Evolutionary conservation across 257 asterid genomes (phyloP).

Genomic region (Avicennia marina): DNA sequence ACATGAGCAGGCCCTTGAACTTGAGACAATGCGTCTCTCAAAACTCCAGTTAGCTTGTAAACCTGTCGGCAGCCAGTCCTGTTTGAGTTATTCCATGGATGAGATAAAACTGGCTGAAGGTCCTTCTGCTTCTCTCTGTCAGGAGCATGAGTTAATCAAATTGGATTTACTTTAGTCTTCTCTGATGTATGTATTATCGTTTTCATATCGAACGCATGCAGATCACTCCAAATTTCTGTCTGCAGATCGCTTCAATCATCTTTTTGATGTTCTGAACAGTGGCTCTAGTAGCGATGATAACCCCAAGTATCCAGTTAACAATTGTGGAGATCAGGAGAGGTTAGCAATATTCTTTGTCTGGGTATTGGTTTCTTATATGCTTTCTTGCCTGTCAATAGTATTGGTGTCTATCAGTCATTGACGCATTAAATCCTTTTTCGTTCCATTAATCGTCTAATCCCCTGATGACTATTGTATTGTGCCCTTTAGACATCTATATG

Average conservation of each 20-base stretch:
- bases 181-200: not conserved
- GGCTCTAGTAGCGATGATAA: slow-evolving; percentile 43
- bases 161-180: too few relatives aligned
- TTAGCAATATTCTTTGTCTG: slow-evolving; percentile 13
- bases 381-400: not conserved
- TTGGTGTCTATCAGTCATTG: not conserved
- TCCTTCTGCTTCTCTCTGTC: slow-evolving; percentile 7
- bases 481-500: too few relatives aligned
- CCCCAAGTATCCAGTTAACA: slow-evolving; percentile 29
- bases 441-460: too few relatives aligned
- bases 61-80: slow-evolving; percentile 28
- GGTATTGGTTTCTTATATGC: not conserved
- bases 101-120: slow-evolving; percentile 48
- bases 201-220: slow-evolving; percentile 19
- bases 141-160: not conserved
- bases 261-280: slow-evolving; percentile 34
- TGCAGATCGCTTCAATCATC: slow-evolving; percentile 38
- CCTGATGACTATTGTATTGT: too few relatives aligned
- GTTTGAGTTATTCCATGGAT: slow-evolving; percentile 41
- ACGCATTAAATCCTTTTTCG: too few relatives aligned
- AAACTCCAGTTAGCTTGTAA: slow-evolving; percentile 47
- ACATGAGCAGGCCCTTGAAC: slow-evolving; percentile 46
- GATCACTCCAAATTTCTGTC: slow-evolving; percentile 43
- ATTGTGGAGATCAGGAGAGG: slow-evolving; percentile 61
- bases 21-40: slow-evolving; percentile 51